Evolutionary conservation across 345 rosid species (phyloP).

Genomic region (Euphorbia lathyris): DNA sequence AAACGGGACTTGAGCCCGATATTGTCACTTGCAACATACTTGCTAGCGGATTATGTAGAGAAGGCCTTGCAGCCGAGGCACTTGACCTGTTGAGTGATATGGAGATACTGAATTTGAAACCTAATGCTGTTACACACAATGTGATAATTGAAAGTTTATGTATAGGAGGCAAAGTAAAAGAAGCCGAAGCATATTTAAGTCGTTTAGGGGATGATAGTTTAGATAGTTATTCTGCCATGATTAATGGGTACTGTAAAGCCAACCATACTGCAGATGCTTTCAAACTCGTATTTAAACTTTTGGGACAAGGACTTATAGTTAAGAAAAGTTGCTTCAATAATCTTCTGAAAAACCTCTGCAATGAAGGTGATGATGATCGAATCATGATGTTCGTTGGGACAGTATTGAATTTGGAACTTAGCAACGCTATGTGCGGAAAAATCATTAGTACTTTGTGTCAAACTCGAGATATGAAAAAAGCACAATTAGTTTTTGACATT

Average conservation of each 20-base stretch:
- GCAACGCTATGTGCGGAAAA: constrained; percentile 39
- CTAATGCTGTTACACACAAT: constrained; percentile 42
- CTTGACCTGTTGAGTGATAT: constrained; percentile 31
- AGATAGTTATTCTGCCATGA: constrained; percentile 49
- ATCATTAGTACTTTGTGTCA: constrained; percentile 44
- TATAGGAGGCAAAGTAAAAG: constrained; percentile 48
- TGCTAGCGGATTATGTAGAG: constrained; percentile 46
- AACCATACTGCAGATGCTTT: constrained; percentile 40
- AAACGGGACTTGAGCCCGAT: constrained; percentile 49
- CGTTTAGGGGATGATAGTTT: constrained; percentile 33
- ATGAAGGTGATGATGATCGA: constrained; percentile 34
- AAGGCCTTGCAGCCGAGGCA: constrained; percentile 40
- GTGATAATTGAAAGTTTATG: constrained; percentile 67
- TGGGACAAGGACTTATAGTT: constrained; percentile 29
- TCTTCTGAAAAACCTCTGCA: constrained; percentile 45
- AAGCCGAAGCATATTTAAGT: constrained; percentile 50
- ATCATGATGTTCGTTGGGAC: constrained; percentile 35
- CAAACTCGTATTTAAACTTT: constrained; percentile 32
- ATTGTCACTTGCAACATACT: constrained; percentile 51
- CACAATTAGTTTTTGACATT: constrained; percentile 40
- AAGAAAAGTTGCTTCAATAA: constrained; percentile 44
- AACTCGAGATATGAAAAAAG: constrained; percentile 39
- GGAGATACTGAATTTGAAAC: constrained; percentile 43
- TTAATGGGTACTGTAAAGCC: constrained; percentile 60
- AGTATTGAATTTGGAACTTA: constrained; percentile 44